These are phyloP conservation scores for Amanita bisporigera DNA, from an alignment of 1,284 basidiomycete genomes.

Conservation along the genomic window DNA sequence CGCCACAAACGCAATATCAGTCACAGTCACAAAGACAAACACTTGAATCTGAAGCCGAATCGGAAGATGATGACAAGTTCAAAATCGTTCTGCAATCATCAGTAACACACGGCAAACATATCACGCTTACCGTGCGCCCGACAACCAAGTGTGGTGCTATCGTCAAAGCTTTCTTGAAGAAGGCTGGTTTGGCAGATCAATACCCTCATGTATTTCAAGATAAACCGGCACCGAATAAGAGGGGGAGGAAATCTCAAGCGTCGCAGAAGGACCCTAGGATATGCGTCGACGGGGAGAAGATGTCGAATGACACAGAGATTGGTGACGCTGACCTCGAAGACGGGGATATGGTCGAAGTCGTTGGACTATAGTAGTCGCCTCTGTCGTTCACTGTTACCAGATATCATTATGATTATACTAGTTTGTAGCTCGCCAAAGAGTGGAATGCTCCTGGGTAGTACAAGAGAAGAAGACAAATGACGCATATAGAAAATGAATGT, in stretches of 20 bases:
- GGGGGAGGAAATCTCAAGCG: background rate
- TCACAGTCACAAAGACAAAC: conserved; percentile 16
- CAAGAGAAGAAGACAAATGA: background rate
- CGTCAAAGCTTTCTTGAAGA: conserved; percentile 71
- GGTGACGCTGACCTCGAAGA: conserved; percentile 72
- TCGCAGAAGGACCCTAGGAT: conserved; percentile 53
- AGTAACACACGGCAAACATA: conserved; percentile 52
- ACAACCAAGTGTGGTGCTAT: conserved; percentile 77
- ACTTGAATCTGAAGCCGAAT: conserved; percentile 47
- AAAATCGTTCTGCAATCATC: conserved; percentile 67
- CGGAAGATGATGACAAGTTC: conserved; percentile 58
- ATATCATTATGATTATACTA: conserved; percentile 5
- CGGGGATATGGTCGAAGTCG: conserved; percentile 75
- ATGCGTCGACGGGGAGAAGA: conserved; percentile 70
- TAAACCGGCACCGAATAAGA: conserved; percentile 10
- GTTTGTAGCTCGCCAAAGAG: background rate
- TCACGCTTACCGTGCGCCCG: conserved; percentile 69
- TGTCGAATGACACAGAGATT: conserved; percentile 61
- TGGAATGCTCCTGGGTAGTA: background rate
- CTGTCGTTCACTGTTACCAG: background rate
- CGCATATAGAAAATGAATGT: background rate
- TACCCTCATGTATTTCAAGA: conserved; percentile 48
- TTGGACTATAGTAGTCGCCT: conserved; percentile 54
- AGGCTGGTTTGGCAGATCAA: conserved; percentile 59
- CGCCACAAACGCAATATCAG: conserved; percentile 7